Base-by-base conservation (phyloP, 345 rosid species). In the Corchorus olitorius region DNA sequence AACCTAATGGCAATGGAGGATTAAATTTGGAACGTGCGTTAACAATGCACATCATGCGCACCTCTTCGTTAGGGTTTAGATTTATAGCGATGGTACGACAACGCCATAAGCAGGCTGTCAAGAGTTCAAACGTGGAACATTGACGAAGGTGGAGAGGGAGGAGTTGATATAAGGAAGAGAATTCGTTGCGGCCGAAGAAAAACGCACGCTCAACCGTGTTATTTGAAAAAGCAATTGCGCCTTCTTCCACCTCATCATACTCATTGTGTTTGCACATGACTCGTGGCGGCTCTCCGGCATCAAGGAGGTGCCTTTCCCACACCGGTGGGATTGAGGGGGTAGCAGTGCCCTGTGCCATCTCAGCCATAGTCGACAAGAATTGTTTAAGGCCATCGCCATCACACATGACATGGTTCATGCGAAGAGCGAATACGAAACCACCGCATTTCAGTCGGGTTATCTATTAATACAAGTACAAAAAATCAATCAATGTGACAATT, bases 21-120 rank as follows among this genome's bases (percentile, higher is more conserved):
- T 62, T 62, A 14, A 33, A 62, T 17, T 33, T 62, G 0, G 37
- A 8, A 33, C 66, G 39, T 62, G 66, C 11, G 16, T 62, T 62
- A 15, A 62, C 66, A 37, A 62, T 27, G 43, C 66, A 62, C 3
- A 27, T 12, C 3, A 27, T 27, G 27, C 27, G 27, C 27, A 27
- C 27, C 27, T 27, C 27, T 0, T 27, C 27, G 27, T 27, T 27
- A 27, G 27, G 27, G 27, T 27, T 27, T 27, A 27, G 27, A 27
- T 27, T 27, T 27, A 27, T 27, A 27, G 27, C 27, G 27, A 27
- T 27, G 27, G 27, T 27, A 27, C 27, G 27, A 27, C 27, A 27
- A 27, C 66, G 66, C 66, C 66, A 62, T n/a, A 62, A 33, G 66
- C 37, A 62, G 1, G 66, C 45, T 6, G 66, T 62, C 39, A 62